These are phyloP conservation scores for Combretum micranthum DNA, from an alignment of 345 rosid genomes.

Conservation along the genomic window DNA sequence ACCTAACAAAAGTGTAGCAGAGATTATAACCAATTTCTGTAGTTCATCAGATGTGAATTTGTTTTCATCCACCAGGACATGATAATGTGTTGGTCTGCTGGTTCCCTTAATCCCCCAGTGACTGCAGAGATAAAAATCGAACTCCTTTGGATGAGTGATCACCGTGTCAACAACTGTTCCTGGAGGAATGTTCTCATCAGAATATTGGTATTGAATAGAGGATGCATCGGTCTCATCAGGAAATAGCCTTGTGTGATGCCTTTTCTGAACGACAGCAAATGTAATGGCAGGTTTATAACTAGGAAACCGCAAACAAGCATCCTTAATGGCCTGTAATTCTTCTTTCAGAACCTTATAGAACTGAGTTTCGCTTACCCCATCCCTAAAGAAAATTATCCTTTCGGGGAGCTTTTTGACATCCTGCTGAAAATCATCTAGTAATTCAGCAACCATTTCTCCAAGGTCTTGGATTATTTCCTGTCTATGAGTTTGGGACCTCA, in stretches of 20 bases:
- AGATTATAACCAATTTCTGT: slow-evolving; percentile 82
- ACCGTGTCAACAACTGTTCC: slow-evolving; percentile 92
- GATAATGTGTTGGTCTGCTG: slow-evolving; percentile 90
- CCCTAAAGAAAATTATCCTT: slow-evolving; percentile 89
- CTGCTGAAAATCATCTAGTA: slow-evolving; percentile 66
- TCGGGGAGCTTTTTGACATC: slow-evolving; percentile 60
- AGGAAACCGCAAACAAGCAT: slow-evolving; percentile 55
- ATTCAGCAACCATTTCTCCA: slow-evolving; percentile 71
- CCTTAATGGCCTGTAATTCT: slow-evolving; percentile 63
- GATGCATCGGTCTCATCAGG: slow-evolving; percentile 38
- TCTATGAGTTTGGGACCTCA: slow-evolving; percentile 95
- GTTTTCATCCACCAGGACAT: slow-evolving; percentile 84
- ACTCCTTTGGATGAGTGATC: slow-evolving; percentile 84
- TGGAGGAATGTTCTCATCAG: slow-evolving; percentile 68
- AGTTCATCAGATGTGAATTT: slow-evolving; percentile 86
- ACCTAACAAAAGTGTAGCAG: slow-evolving; percentile 84
- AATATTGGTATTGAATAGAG: slow-evolving; percentile 18
- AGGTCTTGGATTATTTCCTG: slow-evolving; percentile 91
- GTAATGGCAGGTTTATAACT: slow-evolving; percentile 69
- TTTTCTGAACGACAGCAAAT: slow-evolving; percentile 80
- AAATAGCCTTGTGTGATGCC: slow-evolving; percentile 89
- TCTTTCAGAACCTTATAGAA: slow-evolving; percentile 69
- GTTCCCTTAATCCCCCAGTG: slow-evolving; percentile 94
- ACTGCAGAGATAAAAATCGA: slow-evolving; percentile 90
- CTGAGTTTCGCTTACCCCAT: slow-evolving; percentile 93